Conservation (phyloP, 169 alveolate genomes). For the Eimeria falciformis region DNA sequence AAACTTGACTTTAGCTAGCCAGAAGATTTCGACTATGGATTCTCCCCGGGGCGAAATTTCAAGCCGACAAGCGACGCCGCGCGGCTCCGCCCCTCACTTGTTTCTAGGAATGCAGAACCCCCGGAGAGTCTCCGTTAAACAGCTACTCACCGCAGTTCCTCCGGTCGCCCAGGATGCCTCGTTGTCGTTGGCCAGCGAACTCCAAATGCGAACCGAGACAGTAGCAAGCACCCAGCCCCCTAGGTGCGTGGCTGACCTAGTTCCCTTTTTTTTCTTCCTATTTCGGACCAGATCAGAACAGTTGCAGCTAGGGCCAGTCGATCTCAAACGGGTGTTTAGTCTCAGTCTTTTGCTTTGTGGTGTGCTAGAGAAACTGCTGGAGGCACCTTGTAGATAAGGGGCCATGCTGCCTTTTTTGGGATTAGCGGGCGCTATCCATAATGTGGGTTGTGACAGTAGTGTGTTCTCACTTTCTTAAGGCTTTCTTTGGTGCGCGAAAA, state of each 20-base stretch:
- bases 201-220: constrained; percentile 15
- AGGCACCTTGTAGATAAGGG: not conserved
- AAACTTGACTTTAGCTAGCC: not conserved
- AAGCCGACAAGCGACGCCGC: constrained; percentile 37
- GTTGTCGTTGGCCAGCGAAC: constrained; percentile 31
- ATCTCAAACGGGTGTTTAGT: not conserved
- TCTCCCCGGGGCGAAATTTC: constrained; percentile 31
- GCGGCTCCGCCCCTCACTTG: constrained; percentile 38
- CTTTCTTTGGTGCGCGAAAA: constrained; percentile 34
- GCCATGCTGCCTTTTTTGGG: no score
- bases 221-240: not conserved
- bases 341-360: not conserved
- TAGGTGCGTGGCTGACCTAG: not conserved
- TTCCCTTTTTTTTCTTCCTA: not conserved
- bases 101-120: constrained; percentile 17
- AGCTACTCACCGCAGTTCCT: not conserved
- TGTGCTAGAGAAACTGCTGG: not conserved
- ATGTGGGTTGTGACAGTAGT: not conserved
- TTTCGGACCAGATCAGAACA: not conserved
- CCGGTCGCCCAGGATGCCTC: not conserved
- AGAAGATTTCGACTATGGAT: not conserved
- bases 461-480: not conserved
- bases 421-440: not conserved
- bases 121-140: constrained; percentile 38
- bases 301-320: not conserved